Evolutionary conservation across 441 rosid species (phyloP).

Genomic region (Arabidopsis hybrid): DNA sequence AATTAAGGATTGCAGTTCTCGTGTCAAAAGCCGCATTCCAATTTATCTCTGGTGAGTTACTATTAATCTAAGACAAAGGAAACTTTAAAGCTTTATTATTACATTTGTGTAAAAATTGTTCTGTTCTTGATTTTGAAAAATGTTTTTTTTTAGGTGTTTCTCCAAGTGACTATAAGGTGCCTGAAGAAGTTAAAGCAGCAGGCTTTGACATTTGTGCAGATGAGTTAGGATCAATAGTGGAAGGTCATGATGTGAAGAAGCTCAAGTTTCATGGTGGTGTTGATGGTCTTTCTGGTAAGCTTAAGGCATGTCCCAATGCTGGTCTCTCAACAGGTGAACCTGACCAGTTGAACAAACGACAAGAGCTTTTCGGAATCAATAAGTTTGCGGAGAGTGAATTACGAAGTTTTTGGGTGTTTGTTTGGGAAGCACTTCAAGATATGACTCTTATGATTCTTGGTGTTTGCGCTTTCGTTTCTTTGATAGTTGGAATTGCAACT

Average conservation of each 20-base stretch:
- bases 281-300: constrained; percentile 70
- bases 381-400: constrained; percentile 70
- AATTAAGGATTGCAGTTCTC: constrained; percentile 79
- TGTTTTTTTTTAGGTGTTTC: constrained; percentile 54
- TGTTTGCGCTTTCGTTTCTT: constrained; percentile 65
- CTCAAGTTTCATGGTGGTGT: constrained; percentile 80
- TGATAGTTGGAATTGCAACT: constrained; percentile 66
- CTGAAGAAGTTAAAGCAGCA: constrained; percentile 74
- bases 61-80: not conserved
- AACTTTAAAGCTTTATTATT: not conserved
- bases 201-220: constrained; percentile 85
- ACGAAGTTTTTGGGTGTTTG: constrained; percentile 72
- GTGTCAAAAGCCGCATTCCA: constrained; percentile 95
- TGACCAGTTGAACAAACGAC: constrained; percentile 52
- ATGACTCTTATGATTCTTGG: constrained; percentile 80
- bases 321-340: constrained; percentile 57
- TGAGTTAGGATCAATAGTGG: constrained; percentile 82
- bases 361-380: constrained; percentile 79
- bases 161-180: constrained; percentile 76
- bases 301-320: constrained; percentile 56
- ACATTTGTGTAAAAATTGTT: not conserved
- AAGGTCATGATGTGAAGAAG: constrained; percentile 79
- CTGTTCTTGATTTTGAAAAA: not conserved
- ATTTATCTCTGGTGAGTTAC: constrained; percentile 64
- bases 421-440: constrained; percentile 80